A percentile compares a stretch with the other conserved stretches of the same genome.
These are phyloP conservation scores for Knufia petricola DNA, from an alignment of 2,329 filamentous ascomycete species.

Conservation along the genomic window DNA sequence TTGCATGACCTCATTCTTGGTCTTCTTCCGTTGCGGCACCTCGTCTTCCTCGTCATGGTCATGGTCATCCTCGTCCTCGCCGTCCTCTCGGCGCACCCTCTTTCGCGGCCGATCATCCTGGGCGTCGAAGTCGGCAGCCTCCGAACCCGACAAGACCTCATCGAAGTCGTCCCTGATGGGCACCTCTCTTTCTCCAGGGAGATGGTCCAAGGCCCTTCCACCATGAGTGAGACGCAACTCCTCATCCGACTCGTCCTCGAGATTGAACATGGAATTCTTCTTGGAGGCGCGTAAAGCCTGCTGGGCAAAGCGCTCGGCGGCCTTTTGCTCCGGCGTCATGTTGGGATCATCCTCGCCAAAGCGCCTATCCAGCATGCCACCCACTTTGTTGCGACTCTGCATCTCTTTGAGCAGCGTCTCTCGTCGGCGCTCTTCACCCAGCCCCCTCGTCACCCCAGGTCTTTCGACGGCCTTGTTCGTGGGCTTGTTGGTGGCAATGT, in stretches of 20 bases:
- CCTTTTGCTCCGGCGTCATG: conserved; percentile 88
- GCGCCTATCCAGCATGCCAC: conserved; percentile 81
- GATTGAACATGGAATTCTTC: conserved; percentile 73
- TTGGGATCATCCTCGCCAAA: conserved; percentile 93
- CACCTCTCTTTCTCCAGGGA: too few species aligned
- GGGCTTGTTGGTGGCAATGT: conserved; percentile 62
- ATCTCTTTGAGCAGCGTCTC: conserved; percentile 83
- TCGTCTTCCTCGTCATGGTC: conserved; percentile 39
- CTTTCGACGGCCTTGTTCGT: conserved; percentile 53
- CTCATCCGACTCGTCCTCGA: conserved; percentile 71
- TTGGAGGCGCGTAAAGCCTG: conserved; percentile 75
- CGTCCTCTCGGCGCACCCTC: conserved; percentile 44
- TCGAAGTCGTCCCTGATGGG: conserved; percentile 60
- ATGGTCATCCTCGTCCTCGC: conserved; percentile 43
- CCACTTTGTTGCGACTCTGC: conserved; percentile 79
- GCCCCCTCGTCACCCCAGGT: conserved; percentile 74
- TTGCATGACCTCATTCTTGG: conserved; percentile 94
- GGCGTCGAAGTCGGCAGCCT: conserved; percentile 38
- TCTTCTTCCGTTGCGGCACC: conserved; percentile 52
- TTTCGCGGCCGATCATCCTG: conserved; percentile 29
- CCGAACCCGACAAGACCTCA: conserved; percentile 50
- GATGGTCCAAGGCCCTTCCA: conserved; percentile 62
- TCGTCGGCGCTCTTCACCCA: conserved; percentile 75
- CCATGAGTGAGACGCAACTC: conserved; percentile 69
- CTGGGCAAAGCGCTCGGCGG: conserved; percentile 78